phyloP scores from a whole-genome alignment of 371 early-diverging fungal genomes.

The Mucor irregularis region DNA sequence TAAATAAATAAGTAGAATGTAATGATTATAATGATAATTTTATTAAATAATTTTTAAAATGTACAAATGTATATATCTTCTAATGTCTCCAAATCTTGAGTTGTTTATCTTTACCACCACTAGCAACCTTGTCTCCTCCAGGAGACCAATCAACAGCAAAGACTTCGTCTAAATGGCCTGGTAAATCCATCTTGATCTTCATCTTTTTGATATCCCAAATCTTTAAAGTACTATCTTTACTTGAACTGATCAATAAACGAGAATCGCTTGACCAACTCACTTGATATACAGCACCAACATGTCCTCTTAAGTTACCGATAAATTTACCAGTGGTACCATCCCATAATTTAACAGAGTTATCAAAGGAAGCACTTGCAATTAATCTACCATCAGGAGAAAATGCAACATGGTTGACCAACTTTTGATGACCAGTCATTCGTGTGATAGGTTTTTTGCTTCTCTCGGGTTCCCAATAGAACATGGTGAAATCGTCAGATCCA shows the following conservation, averaged over 20 bases:
- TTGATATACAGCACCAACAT: slow-evolving; percentile 94
- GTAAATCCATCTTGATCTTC: slow-evolving; percentile 89
- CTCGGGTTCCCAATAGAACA: slow-evolving; percentile 93
- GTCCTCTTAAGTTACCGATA: slow-evolving; percentile 88
- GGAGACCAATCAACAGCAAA: slow-evolving; percentile 96
- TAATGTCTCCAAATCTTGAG: slow-evolving; percentile 78
- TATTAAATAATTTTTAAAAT: slow-evolving; percentile 7
- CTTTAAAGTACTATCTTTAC: slow-evolving; percentile 92
- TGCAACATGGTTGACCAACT: slow-evolving; percentile 90
- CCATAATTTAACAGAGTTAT: slow-evolving; percentile 98
- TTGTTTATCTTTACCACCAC: slow-evolving; percentile 92
- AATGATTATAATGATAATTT: background rate
- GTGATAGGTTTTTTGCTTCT: slow-evolving; percentile 83
- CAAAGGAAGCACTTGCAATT: slow-evolving; percentile 96
- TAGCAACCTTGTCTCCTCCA: slow-evolving; percentile 85
- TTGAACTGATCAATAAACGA: slow-evolving; percentile 86
- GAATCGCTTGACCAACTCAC: slow-evolving; percentile 93
- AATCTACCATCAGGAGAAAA: slow-evolving; percentile 94
- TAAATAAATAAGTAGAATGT: slow-evolving; percentile 4
- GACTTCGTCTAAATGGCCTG: slow-evolving; percentile 96
- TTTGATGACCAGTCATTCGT: slow-evolving; percentile 92
- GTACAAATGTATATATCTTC: slow-evolving; percentile 8
- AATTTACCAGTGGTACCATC: slow-evolving; percentile 94
- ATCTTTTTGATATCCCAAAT: slow-evolving; percentile 89
- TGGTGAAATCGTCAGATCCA: slow-evolving; percentile 96